Conservation (phyloP, 1,284 basidiomycete species). For the Pholiota adiposa region DNA sequence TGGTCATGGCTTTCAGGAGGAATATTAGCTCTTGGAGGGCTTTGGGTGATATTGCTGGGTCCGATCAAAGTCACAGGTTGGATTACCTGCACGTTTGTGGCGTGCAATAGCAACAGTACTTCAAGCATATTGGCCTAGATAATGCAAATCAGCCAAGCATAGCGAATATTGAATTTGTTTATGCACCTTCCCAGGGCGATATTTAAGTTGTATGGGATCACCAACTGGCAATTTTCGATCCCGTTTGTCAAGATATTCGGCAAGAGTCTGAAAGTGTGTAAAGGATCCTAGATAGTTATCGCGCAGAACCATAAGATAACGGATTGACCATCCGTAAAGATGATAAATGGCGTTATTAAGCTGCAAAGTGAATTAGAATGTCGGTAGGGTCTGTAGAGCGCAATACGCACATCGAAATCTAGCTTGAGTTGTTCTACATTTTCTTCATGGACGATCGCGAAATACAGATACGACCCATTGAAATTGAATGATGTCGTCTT, state of each 20-base stretch:
- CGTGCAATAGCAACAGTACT: slow-evolving; percentile 63
- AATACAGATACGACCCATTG: slow-evolving; percentile 79
- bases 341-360: slow-evolving; percentile 64
- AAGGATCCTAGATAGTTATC: slow-evolving; percentile 94
- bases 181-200: slow-evolving; percentile 76
- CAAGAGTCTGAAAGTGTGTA: slow-evolving; percentile 87
- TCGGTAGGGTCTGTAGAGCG: not conserved
- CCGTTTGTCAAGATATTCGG: slow-evolving; percentile 80
- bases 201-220: slow-evolving; percentile 81
- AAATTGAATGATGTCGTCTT: slow-evolving; percentile 61
- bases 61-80: slow-evolving; percentile 80
- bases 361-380: slow-evolving; percentile 36
- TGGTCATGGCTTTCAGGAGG: slow-evolving; percentile 44
- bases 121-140: slow-evolving; percentile 81
- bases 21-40: not conserved
- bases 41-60: slow-evolving; percentile 27
- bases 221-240: slow-evolving; percentile 64
- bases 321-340: slow-evolving; percentile 83
- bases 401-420: slow-evolving; percentile 59
- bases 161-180: slow-evolving; percentile 9
- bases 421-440: slow-evolving; percentile 81
- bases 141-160: slow-evolving; percentile 1
- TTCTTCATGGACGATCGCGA: slow-evolving; percentile 65
- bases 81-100: slow-evolving; percentile 61
- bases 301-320: slow-evolving; percentile 84